A percentile compares a stretch with the other conserved stretches of the same genome.
Conservation (phyloP, 2,329 filamentous ascomycete species). For the Diaporthe nobilis region DNA sequence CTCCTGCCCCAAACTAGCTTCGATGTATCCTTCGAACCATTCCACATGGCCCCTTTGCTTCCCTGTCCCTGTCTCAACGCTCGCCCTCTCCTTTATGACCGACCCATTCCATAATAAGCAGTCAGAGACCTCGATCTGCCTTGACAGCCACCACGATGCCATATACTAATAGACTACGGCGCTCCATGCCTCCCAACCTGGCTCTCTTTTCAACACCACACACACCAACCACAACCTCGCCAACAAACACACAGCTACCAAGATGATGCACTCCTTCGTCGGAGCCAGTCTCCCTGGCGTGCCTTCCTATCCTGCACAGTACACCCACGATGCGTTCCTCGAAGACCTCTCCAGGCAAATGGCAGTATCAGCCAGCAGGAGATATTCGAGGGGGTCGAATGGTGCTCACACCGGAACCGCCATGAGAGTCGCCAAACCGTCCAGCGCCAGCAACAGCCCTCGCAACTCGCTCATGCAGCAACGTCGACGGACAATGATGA, state of each 20-base stretch:
- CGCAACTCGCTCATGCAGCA: slow-evolving; percentile 64
- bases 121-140: slow-evolving; percentile 40
- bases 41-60: slow-evolving; percentile 42
- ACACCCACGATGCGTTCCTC: slow-evolving; percentile 59
- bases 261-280: slow-evolving; percentile 52
- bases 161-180: slow-evolving; percentile 41
- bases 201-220: slow-evolving; percentile 9
- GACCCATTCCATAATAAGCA: slow-evolving; percentile 43
- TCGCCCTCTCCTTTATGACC: slow-evolving; percentile 39
- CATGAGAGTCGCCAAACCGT: slow-evolving; percentile 76
- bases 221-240: slow-evolving; percentile 12
- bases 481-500: slow-evolving; percentile 70
- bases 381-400: slow-evolving; percentile 64
- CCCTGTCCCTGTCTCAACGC: slow-evolving; percentile 44
- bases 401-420: slow-evolving; percentile 63
- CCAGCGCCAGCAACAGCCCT: slow-evolving; percentile 79
- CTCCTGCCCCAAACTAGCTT: slow-evolving; percentile 47
- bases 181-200: slow-evolving; percentile 20
- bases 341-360: slow-evolving; percentile 69
- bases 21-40: slow-evolving; percentile 46
- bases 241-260: slow-evolving; percentile 30
- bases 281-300: slow-evolving; percentile 51
- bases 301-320: slow-evolving; percentile 47
- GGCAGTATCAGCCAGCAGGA: slow-evolving; percentile 61
- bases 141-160: slow-evolving; percentile 39